Conservation (phyloP, 202 grass and related monocot genomes). For the Musa balbisiana region DNA sequence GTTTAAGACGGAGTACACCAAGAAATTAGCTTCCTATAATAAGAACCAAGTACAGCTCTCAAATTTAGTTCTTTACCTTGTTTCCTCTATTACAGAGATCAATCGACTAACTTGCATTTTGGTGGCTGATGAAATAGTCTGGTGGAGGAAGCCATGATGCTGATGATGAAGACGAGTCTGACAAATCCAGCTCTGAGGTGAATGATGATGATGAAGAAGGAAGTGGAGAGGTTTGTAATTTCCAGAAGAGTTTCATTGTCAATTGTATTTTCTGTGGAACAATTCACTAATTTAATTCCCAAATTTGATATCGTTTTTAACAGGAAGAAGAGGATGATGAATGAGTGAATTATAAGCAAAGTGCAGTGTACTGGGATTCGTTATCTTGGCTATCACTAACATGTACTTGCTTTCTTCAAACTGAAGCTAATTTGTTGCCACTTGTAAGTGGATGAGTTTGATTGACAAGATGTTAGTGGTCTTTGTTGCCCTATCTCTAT, state of each 20-base stretch:
- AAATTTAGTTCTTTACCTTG: background rate
- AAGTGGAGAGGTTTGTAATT: slow-evolving; percentile 10
- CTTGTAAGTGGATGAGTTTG: background rate
- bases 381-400: background rate
- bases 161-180: slow-evolving; percentile 22
- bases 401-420: background rate
- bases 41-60: slow-evolving; percentile 9
- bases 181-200: slow-evolving; percentile 26
- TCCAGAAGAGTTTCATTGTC: background rate
- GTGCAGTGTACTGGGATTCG: background rate
- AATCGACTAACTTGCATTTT: background rate
- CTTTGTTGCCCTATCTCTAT: too few relatives aligned
- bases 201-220: slow-evolving; percentile 17
- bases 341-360: background rate
- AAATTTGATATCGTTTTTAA: background rate
- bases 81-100: background rate
- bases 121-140: background rate
- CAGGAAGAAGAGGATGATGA: background rate
- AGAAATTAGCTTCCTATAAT: slow-evolving; percentile 18
- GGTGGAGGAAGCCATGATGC: slow-evolving; percentile 9
- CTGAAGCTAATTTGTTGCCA: background rate
- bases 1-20: slow-evolving; percentile 21
- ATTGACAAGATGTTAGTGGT: background rate
- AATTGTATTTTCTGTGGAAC: background rate
- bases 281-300: background rate